Evolutionary conservation across 1,284 basidiomycete species (phyloP).

Genomic region (Ustilago trichophora): DNA sequence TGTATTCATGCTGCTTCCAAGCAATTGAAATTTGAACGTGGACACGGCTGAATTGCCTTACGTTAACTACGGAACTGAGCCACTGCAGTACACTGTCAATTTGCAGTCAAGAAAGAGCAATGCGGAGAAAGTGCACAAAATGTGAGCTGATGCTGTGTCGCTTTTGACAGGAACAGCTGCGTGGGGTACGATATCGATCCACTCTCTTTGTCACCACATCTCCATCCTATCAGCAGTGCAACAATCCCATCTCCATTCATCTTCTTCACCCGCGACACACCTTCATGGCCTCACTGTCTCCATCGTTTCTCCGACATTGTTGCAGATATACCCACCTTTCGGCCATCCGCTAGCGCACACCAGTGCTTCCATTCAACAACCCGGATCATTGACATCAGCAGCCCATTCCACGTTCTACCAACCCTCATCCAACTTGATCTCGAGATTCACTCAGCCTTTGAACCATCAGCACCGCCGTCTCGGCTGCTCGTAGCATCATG

Average conservation of each 20-base stretch:
- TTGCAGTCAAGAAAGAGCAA: too few relatives aligned
- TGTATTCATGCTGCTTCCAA: too few relatives aligned
- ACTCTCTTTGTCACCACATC: neutral
- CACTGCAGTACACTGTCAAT: too few relatives aligned
- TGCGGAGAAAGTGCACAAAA: too few relatives aligned
- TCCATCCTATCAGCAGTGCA: neutral
- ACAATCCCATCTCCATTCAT: neutral
- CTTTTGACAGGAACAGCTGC: neutral
- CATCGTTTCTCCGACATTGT: neutral
- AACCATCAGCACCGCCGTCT: neutral
- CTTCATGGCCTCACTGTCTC: neutral
- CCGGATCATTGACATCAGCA: neutral
- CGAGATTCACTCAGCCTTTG: too few relatives aligned
- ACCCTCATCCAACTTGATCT: too few relatives aligned
- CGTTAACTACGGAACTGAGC: too few relatives aligned
- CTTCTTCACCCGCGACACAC: neutral
- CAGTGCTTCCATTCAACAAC: too few relatives aligned
- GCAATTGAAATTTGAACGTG: too few relatives aligned
- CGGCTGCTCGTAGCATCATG: conserved; percentile 8
- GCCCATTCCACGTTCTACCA: neutral
- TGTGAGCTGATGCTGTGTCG: conserved; percentile 1
- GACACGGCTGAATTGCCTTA: too few relatives aligned
- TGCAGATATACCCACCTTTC: neutral
- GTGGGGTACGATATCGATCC: neutral
- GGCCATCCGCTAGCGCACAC: neutral